These are phyloP conservation scores for Rossbeevera mucosa DNA, from an alignment of 768 basidiomycete genomes.

Conservation along the genomic window DNA sequence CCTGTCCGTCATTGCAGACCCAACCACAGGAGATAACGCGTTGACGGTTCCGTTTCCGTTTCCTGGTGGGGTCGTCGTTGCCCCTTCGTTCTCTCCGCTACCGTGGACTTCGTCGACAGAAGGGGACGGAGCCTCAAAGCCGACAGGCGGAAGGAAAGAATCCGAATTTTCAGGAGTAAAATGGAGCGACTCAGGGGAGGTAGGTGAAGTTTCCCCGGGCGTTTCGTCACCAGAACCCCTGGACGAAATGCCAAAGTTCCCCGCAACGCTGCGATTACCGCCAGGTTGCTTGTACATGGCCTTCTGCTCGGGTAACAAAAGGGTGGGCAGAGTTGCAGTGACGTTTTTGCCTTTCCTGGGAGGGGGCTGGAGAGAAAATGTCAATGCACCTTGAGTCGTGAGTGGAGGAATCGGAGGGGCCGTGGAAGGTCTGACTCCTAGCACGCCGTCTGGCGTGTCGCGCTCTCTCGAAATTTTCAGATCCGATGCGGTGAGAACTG, in stretches of 20 bases:
- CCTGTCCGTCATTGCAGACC: conserved; percentile 27
- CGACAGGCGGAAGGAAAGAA: conserved; percentile 4
- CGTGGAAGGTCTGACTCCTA: conserved; percentile 20
- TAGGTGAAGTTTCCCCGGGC: conserved; percentile 10
- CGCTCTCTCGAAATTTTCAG: conserved; percentile 38
- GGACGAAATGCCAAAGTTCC: conserved; percentile 26
- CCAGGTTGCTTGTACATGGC: conserved; percentile 24
- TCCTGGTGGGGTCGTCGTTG: background rate
- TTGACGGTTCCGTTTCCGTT: background rate
- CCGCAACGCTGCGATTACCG: conserved; percentile 28
- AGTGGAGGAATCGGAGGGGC: conserved; percentile 15
- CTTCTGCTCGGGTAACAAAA: conserved; percentile 5
- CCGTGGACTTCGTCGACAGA: background rate
- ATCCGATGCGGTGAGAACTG: conserved; percentile 28
- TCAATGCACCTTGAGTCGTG: conserved; percentile 29
- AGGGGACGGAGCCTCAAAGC: background rate
- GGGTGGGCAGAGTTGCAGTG: background rate
- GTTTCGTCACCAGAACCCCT: conserved; percentile 7
- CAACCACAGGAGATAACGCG: background rate
- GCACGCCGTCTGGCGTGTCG: conserved; percentile 19
- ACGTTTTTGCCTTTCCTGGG: conserved; percentile 27
- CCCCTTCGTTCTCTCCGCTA: conserved; percentile 4
- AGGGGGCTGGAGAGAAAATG: conserved; percentile 33
- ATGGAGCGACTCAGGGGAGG: background rate
- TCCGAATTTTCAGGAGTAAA: conserved; percentile 2